A percentile compares a stretch with the other conserved stretches of the same genome.
These are phyloP conservation scores for Metschnikowia henanensis DNA, from an alignment of 805 yeast genomes.

Conservation along the genomic window DNA sequence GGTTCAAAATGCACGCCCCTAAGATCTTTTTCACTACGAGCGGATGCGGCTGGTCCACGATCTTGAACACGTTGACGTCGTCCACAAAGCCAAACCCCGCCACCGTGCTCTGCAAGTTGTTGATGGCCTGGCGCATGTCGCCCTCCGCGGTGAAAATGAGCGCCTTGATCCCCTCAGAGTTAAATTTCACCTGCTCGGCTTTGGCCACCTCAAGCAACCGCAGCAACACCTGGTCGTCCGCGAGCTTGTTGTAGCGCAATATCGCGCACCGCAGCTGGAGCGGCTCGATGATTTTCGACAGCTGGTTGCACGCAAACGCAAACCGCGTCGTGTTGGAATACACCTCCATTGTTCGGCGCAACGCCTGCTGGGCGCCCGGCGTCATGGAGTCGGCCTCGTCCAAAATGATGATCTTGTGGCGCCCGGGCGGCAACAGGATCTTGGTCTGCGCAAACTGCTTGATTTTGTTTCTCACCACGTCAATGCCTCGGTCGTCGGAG, in stretches of 20 bases:
- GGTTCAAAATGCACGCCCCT: conserved; percentile 38
- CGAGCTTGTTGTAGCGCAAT: conserved; percentile 74
- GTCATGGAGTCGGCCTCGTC: conserved; percentile 99
- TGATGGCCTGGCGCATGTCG: conserved; percentile 97
- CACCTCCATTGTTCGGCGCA: conserved; percentile 92
- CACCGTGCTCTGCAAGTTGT: conserved; percentile 89
- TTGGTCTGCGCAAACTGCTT: conserved; percentile 96
- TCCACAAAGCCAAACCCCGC: conserved; percentile 93
- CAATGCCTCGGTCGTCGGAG: conserved; percentile 96
- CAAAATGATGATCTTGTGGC: conserved; percentile 88
- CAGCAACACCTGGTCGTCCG: conserved; percentile 81
- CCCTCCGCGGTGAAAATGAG: conserved; percentile 95
- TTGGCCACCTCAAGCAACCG: conserved; percentile 71
- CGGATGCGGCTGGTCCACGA: conserved; percentile 97
- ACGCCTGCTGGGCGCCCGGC: conserved; percentile 94
- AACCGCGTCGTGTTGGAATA: conserved; percentile 95
- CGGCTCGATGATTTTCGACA: conserved; percentile 94
- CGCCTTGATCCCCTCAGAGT: conserved; percentile 91
- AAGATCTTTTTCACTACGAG: conserved; percentile 68
- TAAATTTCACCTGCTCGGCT: conserved; percentile 69
- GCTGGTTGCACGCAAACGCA: conserved; percentile 98
- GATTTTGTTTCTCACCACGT: conserved; percentile 90
- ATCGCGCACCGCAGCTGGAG: conserved; percentile 96
- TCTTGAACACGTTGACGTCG: conserved; percentile 89
- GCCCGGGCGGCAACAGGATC: conserved; percentile 80